Evolutionary conservation across 306 rosid species (phyloP).

Genomic region (Luffa acutangula): DNA sequence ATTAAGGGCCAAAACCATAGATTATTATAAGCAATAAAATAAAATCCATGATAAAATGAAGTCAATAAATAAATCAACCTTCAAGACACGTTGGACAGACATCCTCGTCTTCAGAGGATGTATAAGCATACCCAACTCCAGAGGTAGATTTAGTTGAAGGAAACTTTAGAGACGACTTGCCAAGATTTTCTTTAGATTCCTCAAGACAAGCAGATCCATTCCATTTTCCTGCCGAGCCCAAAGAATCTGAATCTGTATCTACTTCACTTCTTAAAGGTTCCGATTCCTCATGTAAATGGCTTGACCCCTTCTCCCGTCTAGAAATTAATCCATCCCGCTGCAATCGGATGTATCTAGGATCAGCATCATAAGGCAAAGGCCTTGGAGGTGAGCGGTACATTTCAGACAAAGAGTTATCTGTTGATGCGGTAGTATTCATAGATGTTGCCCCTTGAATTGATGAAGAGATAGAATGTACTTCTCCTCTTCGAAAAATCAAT

Average conservation of each 20-base stretch:
- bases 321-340: constrained; percentile 76
- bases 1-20: neutral
- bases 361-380: constrained; percentile 93
- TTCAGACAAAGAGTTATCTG: constrained; percentile 70
- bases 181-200: constrained; percentile 51
- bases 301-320: constrained; percentile 86
- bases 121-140: constrained; percentile 38
- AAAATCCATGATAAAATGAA: neutral
- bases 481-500: constrained; percentile 70
- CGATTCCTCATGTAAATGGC: constrained; percentile 76
- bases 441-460: constrained; percentile 78
- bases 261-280: constrained; percentile 74
- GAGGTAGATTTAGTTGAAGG: constrained; percentile 46
- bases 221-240: constrained; percentile 63
- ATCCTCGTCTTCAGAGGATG: constrained; percentile 82
- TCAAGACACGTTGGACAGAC: constrained; percentile 97
- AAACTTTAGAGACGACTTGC: constrained; percentile 46
- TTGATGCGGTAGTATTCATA: constrained; percentile 56
- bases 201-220: constrained; percentile 58
- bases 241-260: constrained; percentile 51
- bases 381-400: constrained; percentile 93
- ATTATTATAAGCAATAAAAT: neutral
- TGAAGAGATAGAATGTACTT: constrained; percentile 65
- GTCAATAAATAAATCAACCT: constrained; percentile 32
- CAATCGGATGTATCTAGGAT: constrained; percentile 54